Base-by-base conservation (phyloP, 441 rosid genomes). In the Flueggea neowawraea region DNA sequence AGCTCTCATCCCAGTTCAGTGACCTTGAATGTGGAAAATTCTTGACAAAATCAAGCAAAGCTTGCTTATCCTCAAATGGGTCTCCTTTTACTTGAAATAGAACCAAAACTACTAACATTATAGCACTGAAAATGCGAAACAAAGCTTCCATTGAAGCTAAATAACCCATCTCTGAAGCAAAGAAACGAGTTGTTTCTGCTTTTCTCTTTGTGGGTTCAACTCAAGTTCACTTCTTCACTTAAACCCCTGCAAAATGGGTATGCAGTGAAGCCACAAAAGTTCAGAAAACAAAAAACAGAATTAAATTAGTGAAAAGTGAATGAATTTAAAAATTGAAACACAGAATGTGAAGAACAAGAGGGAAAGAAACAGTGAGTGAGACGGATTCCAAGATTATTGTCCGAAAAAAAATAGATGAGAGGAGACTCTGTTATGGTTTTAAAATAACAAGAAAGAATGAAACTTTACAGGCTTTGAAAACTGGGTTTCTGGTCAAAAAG, bases 41-140 rank as follows among this genome's bases (percentile, higher is more conserved):
- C 69, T 64, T 79, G 22, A 78, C 74, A 63, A 94, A 94, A 69
- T 89, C 97, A 32, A 94, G 88, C 71, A 94, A 75, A 72, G 97
- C 97, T 53, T 69, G 84, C 83, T 82, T 91, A 70, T 94, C 99
- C 65, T 84, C 85, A 17, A 70, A 71, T 54, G 86, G 91, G 64
- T 85, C 91, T 47, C 87, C 68, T 56, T 72, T 71, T 64, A 62
- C 91, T 51, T 65, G 69, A 53, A 68, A 16, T 54, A 76, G 11
- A 68, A 75, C 36, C 41, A 86, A 67, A 69, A 80, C 72, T 69
- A 87, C 54, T 58, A 62, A 64, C 17, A 77, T 22, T 61, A 79
- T 16, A 44, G 68, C 68, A 69, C 76, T 61, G 61, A 72, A 72
- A 66, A 77, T 49, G 60, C 60, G 53, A 58, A 57, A 51, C 60